Conservation (phyloP, 129 eudicot species). For the Artemisia argyi region DNA sequence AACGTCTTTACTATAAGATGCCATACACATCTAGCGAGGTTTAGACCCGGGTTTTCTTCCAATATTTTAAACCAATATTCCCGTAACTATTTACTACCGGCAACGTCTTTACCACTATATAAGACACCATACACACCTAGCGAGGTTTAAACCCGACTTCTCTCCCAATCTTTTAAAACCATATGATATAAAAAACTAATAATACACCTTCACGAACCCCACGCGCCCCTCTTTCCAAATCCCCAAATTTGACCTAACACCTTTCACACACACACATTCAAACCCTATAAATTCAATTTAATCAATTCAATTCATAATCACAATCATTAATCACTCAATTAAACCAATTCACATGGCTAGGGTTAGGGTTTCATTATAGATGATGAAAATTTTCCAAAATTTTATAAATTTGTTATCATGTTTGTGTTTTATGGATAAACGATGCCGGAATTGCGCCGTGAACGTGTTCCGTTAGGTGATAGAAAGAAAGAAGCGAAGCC, state of each 20-base stretch:
- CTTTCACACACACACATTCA: neutral
- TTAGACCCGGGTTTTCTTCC: too few relatives aligned
- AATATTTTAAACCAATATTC: too few relatives aligned
- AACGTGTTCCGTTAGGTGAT: constrained; percentile 42
- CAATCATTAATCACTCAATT: neutral
- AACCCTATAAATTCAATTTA: neutral
- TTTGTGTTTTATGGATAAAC: constrained; percentile 40
- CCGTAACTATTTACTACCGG: too few relatives aligned
- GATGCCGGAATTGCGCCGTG: constrained; percentile 64
- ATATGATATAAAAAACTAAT: too few relatives aligned
- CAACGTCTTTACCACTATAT: too few relatives aligned
- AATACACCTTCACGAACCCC: too few relatives aligned
- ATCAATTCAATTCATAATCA: neutral
- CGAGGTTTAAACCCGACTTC: too few relatives aligned
- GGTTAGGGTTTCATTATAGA: constrained; percentile 38
- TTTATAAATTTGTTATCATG: constrained; percentile 23
- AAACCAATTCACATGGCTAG: neutral
- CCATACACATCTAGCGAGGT: too few relatives aligned
- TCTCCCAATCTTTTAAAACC: too few relatives aligned
- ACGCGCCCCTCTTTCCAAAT: neutral
- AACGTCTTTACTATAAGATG: too few relatives aligned
- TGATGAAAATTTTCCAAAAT: constrained; percentile 33
- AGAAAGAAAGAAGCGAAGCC: neutral
- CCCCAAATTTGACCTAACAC: neutral
- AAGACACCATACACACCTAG: too few relatives aligned